Evolutionary conservation across 2,329 filamentous ascomycete genomes (phyloP).

Genomic region (Diaporthe velutina): DNA sequence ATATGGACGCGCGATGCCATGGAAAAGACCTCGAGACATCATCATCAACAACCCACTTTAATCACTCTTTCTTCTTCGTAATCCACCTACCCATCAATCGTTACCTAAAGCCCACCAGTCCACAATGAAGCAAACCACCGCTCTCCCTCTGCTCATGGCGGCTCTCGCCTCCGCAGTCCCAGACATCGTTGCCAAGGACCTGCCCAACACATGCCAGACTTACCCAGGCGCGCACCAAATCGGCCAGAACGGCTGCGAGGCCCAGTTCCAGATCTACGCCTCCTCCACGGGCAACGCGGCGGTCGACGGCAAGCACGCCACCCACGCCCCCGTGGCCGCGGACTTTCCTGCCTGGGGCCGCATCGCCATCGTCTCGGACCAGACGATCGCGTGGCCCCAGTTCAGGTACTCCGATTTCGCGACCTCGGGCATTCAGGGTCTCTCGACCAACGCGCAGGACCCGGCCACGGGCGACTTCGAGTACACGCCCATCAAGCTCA

Average conservation of each 20-base stretch:
- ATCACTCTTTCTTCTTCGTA: not conserved
- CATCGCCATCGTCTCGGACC: constrained; percentile 2
- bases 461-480: not conserved
- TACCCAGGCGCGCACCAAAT: constrained; percentile 2
- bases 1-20: not conserved
- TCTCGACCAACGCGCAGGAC: not conserved
- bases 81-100: not conserved
- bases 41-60: not conserved
- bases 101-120: not conserved
- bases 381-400: not conserved
- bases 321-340: not conserved
- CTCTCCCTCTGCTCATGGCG: constrained; percentile 4
- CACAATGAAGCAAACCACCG: constrained; percentile 9
- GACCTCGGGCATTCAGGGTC: not conserved
- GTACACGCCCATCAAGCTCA: not conserved
- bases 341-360: not conserved
- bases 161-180: constrained; percentile 16
- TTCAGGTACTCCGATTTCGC: not conserved
- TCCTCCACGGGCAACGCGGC: not conserved
- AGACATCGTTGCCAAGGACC: not conserved
- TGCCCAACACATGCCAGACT: constrained; percentile 12
- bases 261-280: constrained; percentile 17
- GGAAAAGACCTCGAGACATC: no score
- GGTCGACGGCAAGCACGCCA: constrained; percentile 22
- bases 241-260: constrained; percentile 7